Evolutionary conservation across 805 yeast species (phyloP).

Genomic region (Candida piceae): DNA sequence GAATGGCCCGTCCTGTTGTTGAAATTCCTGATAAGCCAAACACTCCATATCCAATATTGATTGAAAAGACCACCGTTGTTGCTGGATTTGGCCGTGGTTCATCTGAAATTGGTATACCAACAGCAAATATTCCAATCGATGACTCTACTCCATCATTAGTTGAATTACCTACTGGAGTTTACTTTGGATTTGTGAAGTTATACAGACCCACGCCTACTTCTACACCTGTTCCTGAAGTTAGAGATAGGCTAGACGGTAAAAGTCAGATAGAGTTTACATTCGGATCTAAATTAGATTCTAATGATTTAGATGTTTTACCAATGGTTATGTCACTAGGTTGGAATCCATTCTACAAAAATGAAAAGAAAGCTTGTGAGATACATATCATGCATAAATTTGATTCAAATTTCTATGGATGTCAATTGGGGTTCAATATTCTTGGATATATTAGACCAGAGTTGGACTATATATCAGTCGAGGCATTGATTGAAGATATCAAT

Average conservation of each 20-base stretch:
- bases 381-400: conserved; percentile 76
- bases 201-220: conserved; percentile 4
- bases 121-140: conserved; percentile 76
- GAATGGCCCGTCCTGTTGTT: conserved; percentile 40
- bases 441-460: conserved; percentile 93
- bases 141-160: conserved; percentile 39
- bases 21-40: conserved; percentile 36
- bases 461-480: conserved; percentile 76
- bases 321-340: conserved; percentile 96
- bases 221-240: conserved; percentile 30
- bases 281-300: conserved; percentile 48
- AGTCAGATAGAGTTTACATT: conserved; percentile 51
- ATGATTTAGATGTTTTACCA: conserved; percentile 51
- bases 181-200: conserved; percentile 62
- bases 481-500: conserved; percentile 77
- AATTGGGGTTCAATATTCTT: conserved; percentile 59
- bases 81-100: conserved; percentile 97
- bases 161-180: conserved; percentile 68
- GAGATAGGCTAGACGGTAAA: conserved; percentile 32
- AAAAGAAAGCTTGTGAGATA: conserved; percentile 77
- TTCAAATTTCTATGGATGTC: conserved; percentile 76
- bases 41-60: conserved; percentile 45
- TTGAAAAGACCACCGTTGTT: conserved; percentile 43
- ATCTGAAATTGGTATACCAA: conserved; percentile 87
- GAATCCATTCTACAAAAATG: conserved; percentile 87